Conservation (phyloP, 2,329 filamentous ascomycete genomes). For the Nigrograna mackinnonii region DNA sequence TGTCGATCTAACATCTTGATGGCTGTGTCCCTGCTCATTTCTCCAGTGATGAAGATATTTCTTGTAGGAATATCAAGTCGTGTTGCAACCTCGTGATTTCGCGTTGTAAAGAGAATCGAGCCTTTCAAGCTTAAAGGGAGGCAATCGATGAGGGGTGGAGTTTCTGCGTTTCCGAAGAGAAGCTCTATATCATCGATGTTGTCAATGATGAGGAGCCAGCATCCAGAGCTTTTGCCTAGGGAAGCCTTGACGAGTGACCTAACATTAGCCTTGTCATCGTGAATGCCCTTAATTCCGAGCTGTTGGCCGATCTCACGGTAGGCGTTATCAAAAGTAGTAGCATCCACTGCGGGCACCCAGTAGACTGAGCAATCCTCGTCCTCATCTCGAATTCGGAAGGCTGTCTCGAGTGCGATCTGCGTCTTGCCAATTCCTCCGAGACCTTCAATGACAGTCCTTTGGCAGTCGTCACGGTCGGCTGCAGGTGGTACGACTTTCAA, state of each 20-base stretch:
- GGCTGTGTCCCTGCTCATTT: slow-evolving; percentile 14
- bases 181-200: slow-evolving; percentile 17
- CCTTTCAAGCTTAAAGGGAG: slow-evolving; percentile 34
- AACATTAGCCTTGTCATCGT: slow-evolving; percentile 35
- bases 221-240: slow-evolving; percentile 23
- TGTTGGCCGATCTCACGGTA: slow-evolving; percentile 8
- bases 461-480: slow-evolving; percentile 7
- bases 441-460: slow-evolving; percentile 8
- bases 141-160: slow-evolving; percentile 16
- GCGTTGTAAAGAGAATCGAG: slow-evolving; percentile 35
- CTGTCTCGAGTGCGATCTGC: slow-evolving; percentile 30
- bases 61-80: slow-evolving; percentile 10
- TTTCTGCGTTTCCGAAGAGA: slow-evolving; percentile 16
- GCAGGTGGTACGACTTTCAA: slow-evolving; percentile 7
- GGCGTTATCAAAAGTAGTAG: slow-evolving; percentile 20
- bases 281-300: slow-evolving; percentile 6
- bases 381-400: slow-evolving; percentile 37
- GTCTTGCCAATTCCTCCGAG: slow-evolving; percentile 13
- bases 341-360: slow-evolving; percentile 12
- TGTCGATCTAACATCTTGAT: slow-evolving; percentile 8
- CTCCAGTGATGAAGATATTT: slow-evolving; percentile 18
- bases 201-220: slow-evolving; percentile 36
- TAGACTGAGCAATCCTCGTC: slow-evolving; percentile 11
- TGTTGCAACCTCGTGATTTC: slow-evolving; percentile 9
- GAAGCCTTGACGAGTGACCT: slow-evolving; percentile 37